Conservation (phyloP, 495 filamentous ascomycete species). For the Tuber microsphaerosporum region DNA sequence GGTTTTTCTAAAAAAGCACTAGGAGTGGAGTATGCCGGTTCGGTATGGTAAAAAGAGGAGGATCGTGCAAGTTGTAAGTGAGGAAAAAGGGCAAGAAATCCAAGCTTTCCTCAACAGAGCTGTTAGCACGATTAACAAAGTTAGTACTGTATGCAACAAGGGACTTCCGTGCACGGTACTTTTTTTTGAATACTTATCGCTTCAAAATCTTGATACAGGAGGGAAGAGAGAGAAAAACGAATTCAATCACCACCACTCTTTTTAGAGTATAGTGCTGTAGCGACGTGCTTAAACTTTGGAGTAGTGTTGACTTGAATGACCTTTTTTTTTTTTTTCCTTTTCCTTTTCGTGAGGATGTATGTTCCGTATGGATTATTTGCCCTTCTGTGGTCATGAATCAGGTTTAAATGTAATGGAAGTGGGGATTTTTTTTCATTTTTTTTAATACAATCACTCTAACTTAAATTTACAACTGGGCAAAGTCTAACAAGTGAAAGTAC, state of each 20-base stretch:
- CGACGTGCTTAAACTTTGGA: not conserved
- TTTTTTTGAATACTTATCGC: slow-evolving; percentile 1
- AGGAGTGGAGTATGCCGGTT: not conserved
- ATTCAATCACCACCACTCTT: not conserved
- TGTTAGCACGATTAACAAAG: not conserved
- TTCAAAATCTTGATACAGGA: not conserved
- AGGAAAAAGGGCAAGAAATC: not conserved
- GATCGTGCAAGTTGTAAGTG: not conserved
- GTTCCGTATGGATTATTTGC: not conserved
- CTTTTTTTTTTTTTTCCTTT: not conserved
- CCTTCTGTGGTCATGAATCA: not conserved
- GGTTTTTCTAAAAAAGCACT: not conserved
- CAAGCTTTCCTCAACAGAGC: not conserved
- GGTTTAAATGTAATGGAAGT: slow-evolving; percentile 1
- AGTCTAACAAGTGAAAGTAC: not conserved
- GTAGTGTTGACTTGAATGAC: not conserved
- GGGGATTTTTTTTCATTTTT: not conserved
- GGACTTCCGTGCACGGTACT: not conserved
- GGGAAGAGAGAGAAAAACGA: not conserved
- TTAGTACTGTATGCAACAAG: not conserved
- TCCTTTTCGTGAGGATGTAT: not conserved
- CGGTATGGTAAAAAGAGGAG: not conserved
- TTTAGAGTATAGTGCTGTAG: not conserved
- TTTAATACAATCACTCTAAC: not conserved
- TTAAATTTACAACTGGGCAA: not conserved